Evolutionary conservation across 2,329 filamentous ascomycete species (phyloP).

Genomic region (Cytospora chrysosperma): DNA sequence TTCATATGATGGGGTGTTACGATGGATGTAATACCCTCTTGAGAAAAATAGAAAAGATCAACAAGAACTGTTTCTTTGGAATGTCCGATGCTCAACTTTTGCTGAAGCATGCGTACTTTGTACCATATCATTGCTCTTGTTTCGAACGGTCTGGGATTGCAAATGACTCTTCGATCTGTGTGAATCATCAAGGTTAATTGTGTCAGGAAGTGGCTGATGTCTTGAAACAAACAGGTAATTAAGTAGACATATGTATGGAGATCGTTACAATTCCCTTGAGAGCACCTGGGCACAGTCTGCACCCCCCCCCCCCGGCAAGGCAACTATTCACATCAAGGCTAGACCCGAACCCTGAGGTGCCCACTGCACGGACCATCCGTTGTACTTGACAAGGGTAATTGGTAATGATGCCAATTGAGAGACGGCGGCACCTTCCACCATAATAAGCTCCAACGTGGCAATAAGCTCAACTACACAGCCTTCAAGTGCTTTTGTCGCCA

Average conservation of each 20-base stretch:
- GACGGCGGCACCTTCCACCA: slow-evolving; percentile 10
- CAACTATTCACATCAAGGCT: neutral
- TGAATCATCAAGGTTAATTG: neutral
- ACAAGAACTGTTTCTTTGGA: neutral
- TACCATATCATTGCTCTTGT: too few species aligned
- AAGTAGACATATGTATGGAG: neutral
- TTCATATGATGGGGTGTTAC: neutral
- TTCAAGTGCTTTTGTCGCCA: slow-evolving; percentile 4
- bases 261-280: neutral
- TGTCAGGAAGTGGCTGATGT: neutral
- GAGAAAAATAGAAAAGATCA: neutral
- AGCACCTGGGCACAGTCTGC: neutral
- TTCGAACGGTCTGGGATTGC: neutral
- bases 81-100: too few species aligned
- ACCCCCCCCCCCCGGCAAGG: neutral
- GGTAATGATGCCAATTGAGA: slow-evolving; percentile 12
- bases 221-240: too few species aligned
- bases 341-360: slow-evolving; percentile 1
- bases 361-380: neutral
- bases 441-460: slow-evolving; percentile 25
- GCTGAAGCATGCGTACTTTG: neutral
- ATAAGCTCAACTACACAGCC: slow-evolving; percentile 30
- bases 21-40: neutral
- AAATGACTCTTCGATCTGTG: neutral
- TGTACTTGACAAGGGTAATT: neutral